These are phyloP conservation scores for Allium sativum DNA, from an alignment of 106 monocot species.

Conservation along the genomic window DNA sequence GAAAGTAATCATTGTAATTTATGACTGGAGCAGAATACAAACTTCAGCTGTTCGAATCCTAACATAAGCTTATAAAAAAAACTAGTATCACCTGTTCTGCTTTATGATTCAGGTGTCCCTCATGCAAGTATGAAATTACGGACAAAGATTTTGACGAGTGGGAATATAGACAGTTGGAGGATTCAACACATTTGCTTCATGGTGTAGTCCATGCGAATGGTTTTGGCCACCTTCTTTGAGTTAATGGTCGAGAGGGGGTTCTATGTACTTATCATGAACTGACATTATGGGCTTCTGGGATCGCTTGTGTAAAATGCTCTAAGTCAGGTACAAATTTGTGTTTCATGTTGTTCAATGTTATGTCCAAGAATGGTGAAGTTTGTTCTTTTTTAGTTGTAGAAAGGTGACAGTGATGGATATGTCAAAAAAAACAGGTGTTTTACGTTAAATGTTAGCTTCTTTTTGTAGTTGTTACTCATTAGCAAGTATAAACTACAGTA, in stretches of 20 bases:
- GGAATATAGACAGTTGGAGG: slow-evolving; percentile 44
- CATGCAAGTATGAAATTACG: slow-evolving; percentile 49
- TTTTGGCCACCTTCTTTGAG: slow-evolving; percentile 76
- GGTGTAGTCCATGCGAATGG: slow-evolving; percentile 87
- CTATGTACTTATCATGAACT: slow-evolving; percentile 43
- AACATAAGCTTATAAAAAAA: no score
- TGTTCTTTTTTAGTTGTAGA: slow-evolving; percentile 20
- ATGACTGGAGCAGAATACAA: no score
- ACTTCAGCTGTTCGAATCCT: no score
- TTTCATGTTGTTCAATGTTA: no score
- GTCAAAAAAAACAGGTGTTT: slow-evolving; percentile 81
- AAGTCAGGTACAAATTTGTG: slow-evolving; percentile 53
- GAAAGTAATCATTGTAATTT: no score
- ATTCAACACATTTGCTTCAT: slow-evolving; percentile 73
- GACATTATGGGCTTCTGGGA: slow-evolving; percentile 94
- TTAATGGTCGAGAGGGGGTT: slow-evolving; percentile 90
- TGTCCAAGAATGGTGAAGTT: no score
- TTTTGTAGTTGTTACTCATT: no score
- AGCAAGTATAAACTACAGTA: no score
- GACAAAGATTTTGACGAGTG: slow-evolving; percentile 38
- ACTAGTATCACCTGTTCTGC: no score
- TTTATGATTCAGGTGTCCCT: slow-evolving; percentile 31
- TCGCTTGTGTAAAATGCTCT: slow-evolving; percentile 62
- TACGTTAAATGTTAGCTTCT: no score
- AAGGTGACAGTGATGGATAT: slow-evolving; percentile 87